Evolutionary conservation across 2,329 filamentous ascomycete genomes (phyloP).

Genomic region (Epichloe baconii): DNA sequence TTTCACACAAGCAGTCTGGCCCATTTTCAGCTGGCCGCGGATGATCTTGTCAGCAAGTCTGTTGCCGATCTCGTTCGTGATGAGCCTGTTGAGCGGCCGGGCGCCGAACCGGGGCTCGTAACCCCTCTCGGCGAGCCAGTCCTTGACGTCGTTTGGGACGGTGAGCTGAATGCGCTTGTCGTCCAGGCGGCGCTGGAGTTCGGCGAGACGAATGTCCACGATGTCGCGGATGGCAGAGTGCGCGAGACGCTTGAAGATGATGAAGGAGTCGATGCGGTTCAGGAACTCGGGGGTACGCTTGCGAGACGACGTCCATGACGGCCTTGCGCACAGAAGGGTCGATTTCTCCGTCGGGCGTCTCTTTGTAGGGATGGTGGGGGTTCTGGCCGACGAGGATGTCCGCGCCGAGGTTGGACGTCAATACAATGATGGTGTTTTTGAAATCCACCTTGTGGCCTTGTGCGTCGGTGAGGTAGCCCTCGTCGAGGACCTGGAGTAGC

Average conservation of each 20-base stretch:
- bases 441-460: constrained; percentile 97
- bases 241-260: constrained; percentile 82
- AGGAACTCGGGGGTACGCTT: constrained; percentile 75
- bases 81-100: constrained; percentile 78
- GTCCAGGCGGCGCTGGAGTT: constrained; percentile 71
- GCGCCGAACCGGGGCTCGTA: constrained; percentile 91
- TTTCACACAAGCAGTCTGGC: constrained; percentile 57
- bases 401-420: constrained; percentile 90
- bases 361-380: constrained; percentile 48
- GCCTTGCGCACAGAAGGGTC: constrained; percentile 59
- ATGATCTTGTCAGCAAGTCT: constrained; percentile 86
- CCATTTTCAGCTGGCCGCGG: constrained; percentile 62
- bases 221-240: constrained; percentile 72
- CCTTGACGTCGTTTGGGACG: constrained; percentile 58
- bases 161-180: constrained; percentile 71
- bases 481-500: constrained; percentile 86
- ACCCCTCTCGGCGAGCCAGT: constrained; percentile 79
- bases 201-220: constrained; percentile 78
- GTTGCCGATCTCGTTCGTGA: constrained; percentile 82
- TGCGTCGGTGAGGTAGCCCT: constrained; percentile 88
- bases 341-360: constrained; percentile 53
- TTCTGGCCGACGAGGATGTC: constrained; percentile 76
- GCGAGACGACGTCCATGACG: constrained; percentile 78
- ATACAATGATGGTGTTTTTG: constrained; percentile 87
- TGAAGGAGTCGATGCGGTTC: constrained; percentile 94